These are phyloP conservation scores for Pseudogymnoascus sp. DNA, from an alignment of 2,329 filamentous ascomycete species.

Conservation along the genomic window DNA sequence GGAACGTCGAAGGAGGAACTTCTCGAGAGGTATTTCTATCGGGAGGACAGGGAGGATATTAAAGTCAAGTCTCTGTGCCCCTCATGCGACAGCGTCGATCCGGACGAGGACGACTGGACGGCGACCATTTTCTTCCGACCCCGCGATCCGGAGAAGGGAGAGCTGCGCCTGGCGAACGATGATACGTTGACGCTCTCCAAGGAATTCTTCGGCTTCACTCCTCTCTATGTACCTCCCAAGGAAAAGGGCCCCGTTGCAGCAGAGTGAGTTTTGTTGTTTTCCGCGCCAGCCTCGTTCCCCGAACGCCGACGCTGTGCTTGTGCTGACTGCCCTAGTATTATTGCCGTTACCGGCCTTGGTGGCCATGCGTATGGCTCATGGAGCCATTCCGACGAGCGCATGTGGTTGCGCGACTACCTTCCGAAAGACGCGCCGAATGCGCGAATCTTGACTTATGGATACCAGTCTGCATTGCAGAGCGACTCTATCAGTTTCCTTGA, in stretches of 20 bases:
- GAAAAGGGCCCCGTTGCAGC: background rate
- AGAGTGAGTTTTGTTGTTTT: background rate
- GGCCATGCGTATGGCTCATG: slow-evolving; percentile 11
- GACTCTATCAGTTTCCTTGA: background rate
- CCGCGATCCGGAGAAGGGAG: background rate
- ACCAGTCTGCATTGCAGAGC: slow-evolving; percentile 7
- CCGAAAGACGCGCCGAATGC: slow-evolving; percentile 4
- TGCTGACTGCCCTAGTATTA: slow-evolving; percentile 3
- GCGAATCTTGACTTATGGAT: slow-evolving; percentile 10
- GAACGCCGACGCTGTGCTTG: background rate
- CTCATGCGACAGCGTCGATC: background rate
- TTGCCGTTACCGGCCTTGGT: slow-evolving; percentile 10
- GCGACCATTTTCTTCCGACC: background rate
- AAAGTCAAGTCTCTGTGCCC: slow-evolving; percentile 10
- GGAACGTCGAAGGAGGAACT: slow-evolving; percentile 9
- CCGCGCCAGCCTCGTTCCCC: background rate
- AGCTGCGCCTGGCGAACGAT: background rate
- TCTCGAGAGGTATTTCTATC: background rate
- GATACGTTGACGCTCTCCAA: background rate
- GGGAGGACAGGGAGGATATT: slow-evolving; percentile 1
- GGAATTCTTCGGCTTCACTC: background rate
- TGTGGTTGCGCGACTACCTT: slow-evolving; percentile 11
- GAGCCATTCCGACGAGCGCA: background rate
- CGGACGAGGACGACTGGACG: slow-evolving; percentile 2
- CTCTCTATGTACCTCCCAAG: background rate